Conservation (phyloP, 768 basidiomycete species). For the Thelephora ganbajun region DNA sequence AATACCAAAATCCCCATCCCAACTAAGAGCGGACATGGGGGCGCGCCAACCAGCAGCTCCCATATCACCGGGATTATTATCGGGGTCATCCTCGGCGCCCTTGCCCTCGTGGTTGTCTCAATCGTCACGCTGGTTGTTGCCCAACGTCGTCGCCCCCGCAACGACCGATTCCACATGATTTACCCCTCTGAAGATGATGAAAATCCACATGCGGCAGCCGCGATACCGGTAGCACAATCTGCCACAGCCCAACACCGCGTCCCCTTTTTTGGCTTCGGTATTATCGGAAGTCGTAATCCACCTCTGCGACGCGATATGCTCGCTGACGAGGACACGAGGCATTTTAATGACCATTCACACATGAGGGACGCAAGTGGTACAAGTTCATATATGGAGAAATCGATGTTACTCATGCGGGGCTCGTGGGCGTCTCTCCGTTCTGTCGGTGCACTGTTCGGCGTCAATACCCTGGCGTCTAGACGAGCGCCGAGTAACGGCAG, state of each 20-base stretch:
- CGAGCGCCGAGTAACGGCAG: background rate
- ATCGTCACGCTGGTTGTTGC: constrained; percentile 29
- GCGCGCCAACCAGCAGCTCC: background rate
- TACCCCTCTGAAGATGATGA: constrained; percentile 20
- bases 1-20: background rate
- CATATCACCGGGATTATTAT: constrained; percentile 39
- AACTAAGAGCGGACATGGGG: background rate
- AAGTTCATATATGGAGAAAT: constrained; percentile 5
- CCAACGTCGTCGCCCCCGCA: constrained; percentile 19
- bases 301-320: constrained; percentile 51
- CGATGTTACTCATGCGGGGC: constrained; percentile 14
- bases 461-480: constrained; percentile 12
- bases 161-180: constrained; percentile 16
- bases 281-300: constrained; percentile 6
- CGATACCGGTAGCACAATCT: constrained; percentile 12
- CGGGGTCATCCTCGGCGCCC: constrained; percentile 45
- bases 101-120: constrained; percentile 35
- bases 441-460: constrained; percentile 17
- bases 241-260: constrained; percentile 11
- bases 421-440: constrained; percentile 15
- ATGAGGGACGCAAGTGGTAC: constrained; percentile 11
- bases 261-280: constrained; percentile 15
- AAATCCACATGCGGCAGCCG: constrained; percentile 12
- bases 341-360: constrained; percentile 22
- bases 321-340: constrained; percentile 57